A percentile compares a stretch with the other conserved stretches of the same genome.
Conservation (phyloP, 108 stramenopile species). For the Schizochytrium sp. region DNA sequence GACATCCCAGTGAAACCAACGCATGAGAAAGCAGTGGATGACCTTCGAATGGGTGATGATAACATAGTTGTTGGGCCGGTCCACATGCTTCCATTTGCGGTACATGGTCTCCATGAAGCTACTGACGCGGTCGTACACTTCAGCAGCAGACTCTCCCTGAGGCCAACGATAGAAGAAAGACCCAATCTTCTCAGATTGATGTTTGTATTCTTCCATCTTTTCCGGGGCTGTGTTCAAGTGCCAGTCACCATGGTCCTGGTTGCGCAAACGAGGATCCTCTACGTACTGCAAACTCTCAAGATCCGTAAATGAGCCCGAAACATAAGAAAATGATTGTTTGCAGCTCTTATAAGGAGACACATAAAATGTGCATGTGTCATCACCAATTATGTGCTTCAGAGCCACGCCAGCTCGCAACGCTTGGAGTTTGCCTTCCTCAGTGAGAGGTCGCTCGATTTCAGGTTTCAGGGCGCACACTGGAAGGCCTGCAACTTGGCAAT, state of each 20-base stretch:
- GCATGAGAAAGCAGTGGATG: slow-evolving; percentile 86
- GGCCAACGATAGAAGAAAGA: slow-evolving; percentile 88
- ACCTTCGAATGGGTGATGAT: slow-evolving; percentile 90
- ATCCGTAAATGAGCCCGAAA: slow-evolving; percentile 41
- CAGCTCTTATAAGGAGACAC: slow-evolving; percentile 78
- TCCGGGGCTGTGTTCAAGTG: slow-evolving; percentile 67
- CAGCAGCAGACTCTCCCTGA: slow-evolving; percentile 89
- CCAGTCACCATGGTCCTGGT: slow-evolving; percentile 89
- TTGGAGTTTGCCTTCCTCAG: slow-evolving; percentile 74
- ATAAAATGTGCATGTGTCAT: slow-evolving; percentile 70
- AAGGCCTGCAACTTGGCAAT: slow-evolving; percentile 53
- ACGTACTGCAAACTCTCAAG: slow-evolving; percentile 66
- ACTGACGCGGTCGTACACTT: slow-evolving; percentile 88
- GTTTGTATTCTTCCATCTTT: slow-evolving; percentile 77
- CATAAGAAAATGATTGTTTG: slow-evolving; percentile 69
- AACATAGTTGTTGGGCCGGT: slow-evolving; percentile 75
- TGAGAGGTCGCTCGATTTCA: slow-evolving; percentile 67
- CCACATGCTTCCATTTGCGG: slow-evolving; percentile 82
- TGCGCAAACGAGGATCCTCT: slow-evolving; percentile 87
- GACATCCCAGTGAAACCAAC: slow-evolving; percentile 90
- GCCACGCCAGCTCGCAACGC: slow-evolving; percentile 76
- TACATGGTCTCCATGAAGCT: slow-evolving; percentile 91
- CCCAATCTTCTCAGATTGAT: slow-evolving; percentile 84
- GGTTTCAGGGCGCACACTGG: background rate
- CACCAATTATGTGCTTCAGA: slow-evolving; percentile 70